These are phyloP conservation scores for Pyrus bretschneideri DNA, from an alignment of 306 rosid genomes.

Conservation along the genomic window DNA sequence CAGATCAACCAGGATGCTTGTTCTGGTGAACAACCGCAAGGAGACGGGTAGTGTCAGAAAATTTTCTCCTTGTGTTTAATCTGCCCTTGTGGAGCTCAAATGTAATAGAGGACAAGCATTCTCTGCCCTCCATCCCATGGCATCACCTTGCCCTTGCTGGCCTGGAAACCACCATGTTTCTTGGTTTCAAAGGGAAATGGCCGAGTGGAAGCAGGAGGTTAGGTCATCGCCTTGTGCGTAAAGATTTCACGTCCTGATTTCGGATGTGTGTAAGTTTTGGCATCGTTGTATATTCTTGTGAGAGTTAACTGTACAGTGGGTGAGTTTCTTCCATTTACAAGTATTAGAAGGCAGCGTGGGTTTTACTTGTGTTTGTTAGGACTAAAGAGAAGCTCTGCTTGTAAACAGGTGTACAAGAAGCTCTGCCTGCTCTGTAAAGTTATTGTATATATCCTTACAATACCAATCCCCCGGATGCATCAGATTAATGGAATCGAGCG, in stretches of 20 bases:
- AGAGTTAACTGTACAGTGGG: conserved; percentile 69
- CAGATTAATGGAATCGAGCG: background rate
- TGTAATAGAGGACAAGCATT: conserved; percentile 12
- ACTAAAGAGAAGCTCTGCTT: conserved; percentile 27
- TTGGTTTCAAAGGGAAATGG: conserved; percentile 5
- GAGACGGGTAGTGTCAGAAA: conserved; percentile 40
- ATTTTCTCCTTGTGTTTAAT: conserved; percentile 18
- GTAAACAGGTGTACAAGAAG: conserved; percentile 26
- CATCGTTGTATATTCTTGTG: conserved; percentile 59
- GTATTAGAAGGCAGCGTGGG: conserved; percentile 38
- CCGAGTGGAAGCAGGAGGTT: conserved; percentile 12
- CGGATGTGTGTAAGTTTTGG: conserved; percentile 37
- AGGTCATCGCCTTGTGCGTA: conserved; percentile 21
- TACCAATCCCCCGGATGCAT: conserved; percentile 20
- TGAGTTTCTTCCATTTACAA: conserved; percentile 45
- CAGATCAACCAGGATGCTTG: conserved; percentile 53
- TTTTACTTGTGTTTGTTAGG: conserved; percentile 12
- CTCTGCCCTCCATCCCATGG: conserved; percentile 8
- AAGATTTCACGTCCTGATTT: conserved; percentile 22
- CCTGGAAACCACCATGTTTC: background rate
- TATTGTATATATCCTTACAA: conserved; percentile 34
- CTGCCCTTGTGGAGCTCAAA: conserved; percentile 25
- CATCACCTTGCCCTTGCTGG: background rate
- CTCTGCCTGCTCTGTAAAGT: conserved; percentile 45
- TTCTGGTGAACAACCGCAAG: conserved; percentile 46